Percentiles rank a stretch among this genome's conserved stretches.
These are phyloP conservation scores for Pseudoperonospora humuli DNA, from an alignment of 352 stramenopile genomes.

Conservation along the genomic window DNA sequence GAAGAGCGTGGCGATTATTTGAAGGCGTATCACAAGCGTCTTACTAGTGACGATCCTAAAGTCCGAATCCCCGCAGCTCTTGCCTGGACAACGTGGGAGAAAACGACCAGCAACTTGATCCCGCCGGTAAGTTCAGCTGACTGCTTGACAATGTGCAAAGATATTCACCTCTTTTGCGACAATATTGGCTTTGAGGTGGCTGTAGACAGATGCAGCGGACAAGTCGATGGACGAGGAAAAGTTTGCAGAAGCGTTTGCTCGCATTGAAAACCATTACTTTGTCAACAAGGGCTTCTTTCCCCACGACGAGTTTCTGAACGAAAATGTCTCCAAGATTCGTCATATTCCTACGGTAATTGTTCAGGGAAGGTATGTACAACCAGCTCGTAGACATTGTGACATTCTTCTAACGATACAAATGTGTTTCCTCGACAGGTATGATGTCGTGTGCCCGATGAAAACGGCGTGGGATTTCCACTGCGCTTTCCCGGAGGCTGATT, in stretches of 20 bases:
- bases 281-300: constrained; percentile 88
- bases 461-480: constrained; percentile 86
- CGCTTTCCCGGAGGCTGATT: constrained; percentile 55
- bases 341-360: constrained; percentile 90
- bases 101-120: constrained; percentile 78
- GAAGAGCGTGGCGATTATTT: constrained; percentile 80
- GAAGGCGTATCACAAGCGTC: constrained; percentile 79
- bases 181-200: not conserved
- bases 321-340: constrained; percentile 86
- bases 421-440: constrained; percentile 43
- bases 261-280: constrained; percentile 93
- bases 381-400: too few species aligned
- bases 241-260: constrained; percentile 86
- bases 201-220: constrained; percentile 43
- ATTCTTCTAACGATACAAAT: too few species aligned
- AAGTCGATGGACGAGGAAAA: constrained; percentile 75
- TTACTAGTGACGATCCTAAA: constrained; percentile 83
- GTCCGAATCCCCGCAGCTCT: constrained; percentile 74
- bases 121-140: constrained; percentile 30
- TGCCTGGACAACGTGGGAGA: constrained; percentile 90
- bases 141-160: not conserved
- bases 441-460: constrained; percentile 84
- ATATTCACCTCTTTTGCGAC: too few species aligned
- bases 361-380: constrained; percentile 63
- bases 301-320: constrained; percentile 78